Evolutionary conservation across 2,329 filamentous ascomycete species (phyloP).

Genomic region (Didymella glomerata): DNA sequence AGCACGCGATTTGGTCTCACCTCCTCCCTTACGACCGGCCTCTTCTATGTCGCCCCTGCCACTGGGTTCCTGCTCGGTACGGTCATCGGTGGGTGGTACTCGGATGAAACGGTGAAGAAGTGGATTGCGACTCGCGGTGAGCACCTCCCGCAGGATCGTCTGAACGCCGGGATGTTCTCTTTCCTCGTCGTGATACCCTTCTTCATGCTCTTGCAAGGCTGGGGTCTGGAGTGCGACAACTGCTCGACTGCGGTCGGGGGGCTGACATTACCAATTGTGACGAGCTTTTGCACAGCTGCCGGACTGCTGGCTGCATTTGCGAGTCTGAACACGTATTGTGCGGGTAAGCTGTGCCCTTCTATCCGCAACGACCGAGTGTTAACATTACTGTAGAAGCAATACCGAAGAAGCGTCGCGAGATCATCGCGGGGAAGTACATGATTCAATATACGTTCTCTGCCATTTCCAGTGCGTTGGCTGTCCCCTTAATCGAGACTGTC

Average conservation of each 20-base stretch:
- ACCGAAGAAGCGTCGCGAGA: not conserved
- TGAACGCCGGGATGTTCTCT: not conserved
- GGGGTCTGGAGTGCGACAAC: not conserved
- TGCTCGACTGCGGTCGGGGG: not conserved
- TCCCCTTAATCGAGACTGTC: not conserved
- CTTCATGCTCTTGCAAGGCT: not conserved
- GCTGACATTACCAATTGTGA: not conserved
- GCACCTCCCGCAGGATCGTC: not conserved
- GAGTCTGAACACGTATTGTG: not conserved
- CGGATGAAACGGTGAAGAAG: not conserved
- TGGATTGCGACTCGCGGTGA: not conserved
- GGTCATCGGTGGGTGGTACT: not conserved
- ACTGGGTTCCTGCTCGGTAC: not conserved
- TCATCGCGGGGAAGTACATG: not conserved
- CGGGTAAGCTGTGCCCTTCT: not conserved
- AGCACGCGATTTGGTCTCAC: not conserved
- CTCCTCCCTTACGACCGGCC: not conserved
- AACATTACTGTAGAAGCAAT: not conserved
- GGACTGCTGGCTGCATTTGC: not conserved
- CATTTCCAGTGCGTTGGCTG: not conserved
- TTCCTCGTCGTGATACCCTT: not conserved
- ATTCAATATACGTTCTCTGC: not conserved
- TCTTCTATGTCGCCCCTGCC: not conserved
- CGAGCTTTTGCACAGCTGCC: not conserved
- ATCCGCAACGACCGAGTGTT: not conserved